Evolutionary conservation across 257 asterid genomes (phyloP), one percentile per base, ranked within the genome.

Genomic region (Verbascum thapsus): DNA sequence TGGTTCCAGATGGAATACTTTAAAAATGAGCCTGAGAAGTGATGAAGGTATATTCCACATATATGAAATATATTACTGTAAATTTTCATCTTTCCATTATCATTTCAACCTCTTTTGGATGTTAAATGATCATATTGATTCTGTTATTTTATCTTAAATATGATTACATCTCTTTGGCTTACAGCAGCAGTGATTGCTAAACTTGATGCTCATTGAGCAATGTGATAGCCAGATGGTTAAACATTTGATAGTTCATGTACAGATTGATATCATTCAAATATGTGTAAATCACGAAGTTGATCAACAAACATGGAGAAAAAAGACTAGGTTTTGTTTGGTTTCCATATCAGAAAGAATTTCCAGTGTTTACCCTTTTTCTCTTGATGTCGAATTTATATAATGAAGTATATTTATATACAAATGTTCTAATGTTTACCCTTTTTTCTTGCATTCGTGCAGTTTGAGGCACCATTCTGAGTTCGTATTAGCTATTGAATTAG

Each of bases 1-100:
- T 78, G 32, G 85, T 84, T 66, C 96, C 92, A 20, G 78, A 76
- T 77, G 92, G 87, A n/a, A 54, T 76, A 58, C 80, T 72, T 68
- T 49, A 75, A 80, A 71, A 75, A 77, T 67, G 97, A 81, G 70
- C 66, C 71, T 17, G 81, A 83, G 63, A 88, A 85, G 81, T 86
- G 76, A 81, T 58, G 34, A 50, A 78, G 83, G 87, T 80, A 72
- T 71, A 53, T 32, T 22, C 30, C 60, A 26, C 16, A 18, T 22
- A 34, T 26, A 54, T 20, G 22, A 11, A 42, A n/a, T 40, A 34
- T 58, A 17, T 34, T 23, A 13, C 38, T 20, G 35, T 32, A 5
- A 8, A n/a, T 44, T 7, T 26, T 37, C 6, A 41, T 7, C 57
- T 50, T 55, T 18, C 12, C 0, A 10, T 8, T 15, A 54, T 15